phyloP scores from a whole-genome alignment of 2,329 filamentous ascomycete genomes.

The Rugonectria rugulosa region DNA sequence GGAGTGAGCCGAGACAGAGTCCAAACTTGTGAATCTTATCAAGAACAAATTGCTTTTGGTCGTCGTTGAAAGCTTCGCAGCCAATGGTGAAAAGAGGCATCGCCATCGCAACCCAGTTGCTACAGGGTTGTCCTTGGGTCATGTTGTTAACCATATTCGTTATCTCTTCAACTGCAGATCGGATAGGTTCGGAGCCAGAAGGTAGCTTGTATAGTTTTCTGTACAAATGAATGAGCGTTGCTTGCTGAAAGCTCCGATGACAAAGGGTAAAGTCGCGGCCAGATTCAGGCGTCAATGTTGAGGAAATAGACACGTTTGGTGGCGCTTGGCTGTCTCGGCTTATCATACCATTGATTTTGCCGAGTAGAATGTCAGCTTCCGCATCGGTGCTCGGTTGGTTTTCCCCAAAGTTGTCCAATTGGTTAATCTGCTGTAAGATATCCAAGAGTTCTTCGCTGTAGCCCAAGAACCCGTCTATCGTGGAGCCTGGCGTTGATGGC shows the following conservation, averaged over 20 bases:
- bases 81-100: constrained; percentile 42
- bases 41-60: constrained; percentile 30
- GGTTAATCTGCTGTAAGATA: constrained; percentile 35
- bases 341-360: constrained; percentile 36
- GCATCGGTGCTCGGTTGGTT: not conserved
- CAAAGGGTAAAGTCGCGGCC: constrained; percentile 37
- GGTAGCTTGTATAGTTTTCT: constrained; percentile 32
- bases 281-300: constrained; percentile 32
- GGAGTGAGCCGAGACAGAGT: constrained; percentile 35
- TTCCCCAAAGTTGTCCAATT: not conserved
- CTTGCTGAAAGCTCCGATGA: constrained; percentile 38
- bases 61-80: constrained; percentile 34
- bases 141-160: constrained; percentile 36
- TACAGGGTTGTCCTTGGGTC: constrained; percentile 39
- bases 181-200: constrained; percentile 27
- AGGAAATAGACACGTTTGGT: constrained; percentile 29
- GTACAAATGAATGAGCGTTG: constrained; percentile 37
- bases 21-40: constrained; percentile 40
- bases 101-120: constrained; percentile 43
- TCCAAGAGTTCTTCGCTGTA: constrained; percentile 40
- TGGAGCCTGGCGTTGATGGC: not conserved
- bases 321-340: constrained; percentile 28
- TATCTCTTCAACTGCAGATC: constrained; percentile 27
- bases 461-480: constrained; percentile 41
- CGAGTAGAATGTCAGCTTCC: constrained; percentile 32